Evolutionary conservation across 2,329 filamentous ascomycete species (phyloP).

Genomic region (Myriosclerotinia scirpicola): DNA sequence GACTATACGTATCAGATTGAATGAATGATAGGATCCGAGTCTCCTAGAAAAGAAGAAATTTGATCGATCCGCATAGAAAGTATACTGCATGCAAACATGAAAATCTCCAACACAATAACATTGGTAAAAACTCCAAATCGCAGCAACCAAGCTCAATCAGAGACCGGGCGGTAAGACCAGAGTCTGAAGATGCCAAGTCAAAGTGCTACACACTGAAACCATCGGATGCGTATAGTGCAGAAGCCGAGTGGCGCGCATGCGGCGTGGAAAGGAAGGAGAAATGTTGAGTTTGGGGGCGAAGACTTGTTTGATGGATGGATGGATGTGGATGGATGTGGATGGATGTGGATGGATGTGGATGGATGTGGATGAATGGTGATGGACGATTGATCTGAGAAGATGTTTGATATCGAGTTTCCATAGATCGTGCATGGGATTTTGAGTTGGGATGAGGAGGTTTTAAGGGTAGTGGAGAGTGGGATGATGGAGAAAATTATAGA

Average conservation of each 20-base stretch:
- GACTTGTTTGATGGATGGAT: not conserved
- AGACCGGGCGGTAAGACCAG: not conserved
- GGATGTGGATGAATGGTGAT: no score
- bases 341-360: no score
- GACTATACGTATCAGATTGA: not conserved
- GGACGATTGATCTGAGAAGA: no score
- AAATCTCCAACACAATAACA: not conserved
- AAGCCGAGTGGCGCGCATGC: not conserved
- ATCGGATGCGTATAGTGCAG: not conserved
- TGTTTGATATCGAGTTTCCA: not conserved
- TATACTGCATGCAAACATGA: not conserved
- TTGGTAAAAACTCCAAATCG: not conserved
- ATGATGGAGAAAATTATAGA: no score
- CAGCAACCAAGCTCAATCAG: not conserved
- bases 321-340: no score
- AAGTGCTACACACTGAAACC: not conserved
- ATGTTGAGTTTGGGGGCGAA: not conserved
- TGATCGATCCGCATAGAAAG: not conserved
- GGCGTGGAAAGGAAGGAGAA: constrained; percentile 2
- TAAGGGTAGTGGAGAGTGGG: no score
- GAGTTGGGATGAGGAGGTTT: no score
- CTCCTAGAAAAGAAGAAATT: not conserved
- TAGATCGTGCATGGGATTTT: no score
- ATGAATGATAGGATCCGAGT: not conserved
- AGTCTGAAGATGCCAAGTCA: not conserved